These are phyloP conservation scores for Malassezia restricta DNA, from an alignment of 1,284 basidiomycete genomes.

Conservation along the genomic window DNA sequence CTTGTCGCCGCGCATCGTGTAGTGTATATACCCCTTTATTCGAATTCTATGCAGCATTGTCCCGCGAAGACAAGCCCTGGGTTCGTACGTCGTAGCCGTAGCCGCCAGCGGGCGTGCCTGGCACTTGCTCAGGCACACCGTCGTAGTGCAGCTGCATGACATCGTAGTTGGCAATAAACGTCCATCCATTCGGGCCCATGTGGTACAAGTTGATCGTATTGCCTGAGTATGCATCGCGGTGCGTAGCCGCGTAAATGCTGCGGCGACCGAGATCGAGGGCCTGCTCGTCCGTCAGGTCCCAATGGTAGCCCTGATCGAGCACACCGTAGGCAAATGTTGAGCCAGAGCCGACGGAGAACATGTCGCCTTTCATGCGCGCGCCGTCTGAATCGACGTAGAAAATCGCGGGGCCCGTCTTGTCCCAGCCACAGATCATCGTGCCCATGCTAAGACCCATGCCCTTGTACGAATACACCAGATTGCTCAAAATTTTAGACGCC, in stretches of 20 bases:
- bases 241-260: conserved; percentile 92
- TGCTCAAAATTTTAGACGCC: conserved; percentile 91
- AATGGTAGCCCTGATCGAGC: conserved; percentile 86
- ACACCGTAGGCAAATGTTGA: conserved; percentile 98
- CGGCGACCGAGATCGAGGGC: conserved; percentile 86
- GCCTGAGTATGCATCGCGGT: conserved; percentile 87
- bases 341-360: conserved; percentile 97
- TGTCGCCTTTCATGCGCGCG: conserved; percentile 81
- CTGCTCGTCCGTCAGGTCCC: conserved; percentile 85
- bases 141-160: conserved; percentile 42
- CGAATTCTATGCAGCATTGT: background rate
- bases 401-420: conserved; percentile 94
- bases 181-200: conserved; percentile 75
- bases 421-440: conserved; percentile 99
- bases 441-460: conserved; percentile 99
- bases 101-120: conserved; percentile 36
- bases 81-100: conserved; percentile 42
- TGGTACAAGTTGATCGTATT: conserved; percentile 83
- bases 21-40: too few relatives aligned
- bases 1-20: too few relatives aligned
- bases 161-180: conserved; percentile 44
- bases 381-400: conserved; percentile 99
- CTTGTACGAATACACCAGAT: conserved; percentile 95
- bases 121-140: conserved; percentile 32
- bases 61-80: conserved; percentile 31